Percentiles rank a stretch among this genome's conserved stretches.
These are phyloP conservation scores for Pestalotiopsis sp. DNA, from an alignment of 2,329 filamentous ascomycete genomes.

Conservation along the genomic window DNA sequence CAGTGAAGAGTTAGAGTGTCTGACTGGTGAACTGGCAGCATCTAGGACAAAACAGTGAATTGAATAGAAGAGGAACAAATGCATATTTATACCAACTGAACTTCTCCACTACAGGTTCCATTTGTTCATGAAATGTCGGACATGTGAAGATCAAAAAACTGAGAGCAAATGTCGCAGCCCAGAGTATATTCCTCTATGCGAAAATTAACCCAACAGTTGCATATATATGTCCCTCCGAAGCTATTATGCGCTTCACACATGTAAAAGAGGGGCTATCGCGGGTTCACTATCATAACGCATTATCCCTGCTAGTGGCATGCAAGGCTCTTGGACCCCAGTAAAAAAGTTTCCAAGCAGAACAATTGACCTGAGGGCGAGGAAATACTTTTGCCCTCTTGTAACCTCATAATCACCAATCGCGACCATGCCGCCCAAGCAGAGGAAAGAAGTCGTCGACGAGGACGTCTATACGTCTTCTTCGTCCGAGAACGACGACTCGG, in stretches of 20 bases:
- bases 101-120: not conserved
- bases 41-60: constrained; percentile 12
- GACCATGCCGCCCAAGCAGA: constrained; percentile 10
- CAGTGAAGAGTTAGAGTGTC: constrained; percentile 53
- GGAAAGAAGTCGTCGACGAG: constrained; percentile 14
- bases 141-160: too few relatives aligned
- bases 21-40: constrained; percentile 44
- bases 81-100: not conserved
- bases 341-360: constrained; percentile 15
- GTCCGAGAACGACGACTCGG: constrained; percentile 19
- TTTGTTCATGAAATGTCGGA: not conserved
- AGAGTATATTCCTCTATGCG: not conserved
- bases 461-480: constrained; percentile 18
- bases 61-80: not conserved
- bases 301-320: constrained; percentile 10
- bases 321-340: constrained; percentile 10
- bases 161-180: too few relatives aligned
- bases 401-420: not conserved
- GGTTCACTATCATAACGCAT: not conserved
- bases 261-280: constrained; percentile 5
- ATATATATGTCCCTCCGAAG: not conserved
- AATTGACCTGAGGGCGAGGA: not conserved
- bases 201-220: not conserved
- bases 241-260: not conserved
- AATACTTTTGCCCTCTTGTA: not conserved